A percentile compares a stretch with the other conserved stretches of the same genome.
These are phyloP conservation scores for Trichoderma koningii DNA, from an alignment of 2,329 filamentous ascomycete genomes.

Conservation along the genomic window DNA sequence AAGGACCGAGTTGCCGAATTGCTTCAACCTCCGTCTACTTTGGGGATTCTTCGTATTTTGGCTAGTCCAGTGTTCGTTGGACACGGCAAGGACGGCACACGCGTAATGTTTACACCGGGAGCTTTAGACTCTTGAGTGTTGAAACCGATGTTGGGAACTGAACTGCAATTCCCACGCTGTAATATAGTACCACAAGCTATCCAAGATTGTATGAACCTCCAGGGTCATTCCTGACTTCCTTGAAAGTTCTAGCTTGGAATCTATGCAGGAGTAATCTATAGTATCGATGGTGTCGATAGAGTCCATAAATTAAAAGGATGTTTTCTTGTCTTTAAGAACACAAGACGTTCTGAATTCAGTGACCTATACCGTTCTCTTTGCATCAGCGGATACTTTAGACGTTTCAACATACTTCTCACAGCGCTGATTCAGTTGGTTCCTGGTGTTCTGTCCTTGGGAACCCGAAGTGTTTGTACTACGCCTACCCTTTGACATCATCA, in stretches of 20 bases:
- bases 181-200: neutral
- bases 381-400: neutral
- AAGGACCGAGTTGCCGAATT: conserved; percentile 21
- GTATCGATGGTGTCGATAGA: neutral
- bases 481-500: neutral
- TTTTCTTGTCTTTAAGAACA: neutral
- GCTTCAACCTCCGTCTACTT: conserved; percentile 17
- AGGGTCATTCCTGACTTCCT: neutral
- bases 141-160: neutral
- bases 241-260: neutral
- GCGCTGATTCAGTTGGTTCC: neutral
- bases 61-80: neutral
- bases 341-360: neutral
- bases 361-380: neutral
- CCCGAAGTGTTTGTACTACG: neutral
- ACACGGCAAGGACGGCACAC: conserved; percentile 14
- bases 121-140: neutral
- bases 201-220: neutral
- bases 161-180: neutral
- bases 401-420: neutral
- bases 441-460: neutral
- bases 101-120: neutral
- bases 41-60: conserved; percentile 9
- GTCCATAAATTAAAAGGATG: neutral
- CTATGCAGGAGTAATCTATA: neutral